A percentile compares a stretch with the other conserved stretches of the same genome.
Evolutionary conservation across 805 yeast genomes (phyloP).

Genomic region (Starmerella stellata): DNA sequence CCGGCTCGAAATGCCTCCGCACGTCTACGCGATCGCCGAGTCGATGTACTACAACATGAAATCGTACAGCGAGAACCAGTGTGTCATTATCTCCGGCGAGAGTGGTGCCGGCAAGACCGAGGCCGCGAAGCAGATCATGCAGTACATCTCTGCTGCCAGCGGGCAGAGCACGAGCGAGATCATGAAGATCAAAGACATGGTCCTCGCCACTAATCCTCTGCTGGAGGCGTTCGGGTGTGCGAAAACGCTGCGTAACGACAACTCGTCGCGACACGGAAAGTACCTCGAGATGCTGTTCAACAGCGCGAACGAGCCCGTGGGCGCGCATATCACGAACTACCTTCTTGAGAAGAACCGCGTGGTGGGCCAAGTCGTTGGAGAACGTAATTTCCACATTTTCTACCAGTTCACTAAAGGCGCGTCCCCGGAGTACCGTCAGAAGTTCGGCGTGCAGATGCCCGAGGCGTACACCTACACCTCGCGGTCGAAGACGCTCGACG

Average conservation of each 20-base stretch:
- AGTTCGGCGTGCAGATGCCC: slow-evolving; percentile 81
- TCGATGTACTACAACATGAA: slow-evolving; percentile 89
- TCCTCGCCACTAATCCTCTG: slow-evolving; percentile 85
- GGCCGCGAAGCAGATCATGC: slow-evolving; percentile 96
- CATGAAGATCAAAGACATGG: slow-evolving; percentile 86
- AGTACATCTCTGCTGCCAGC: slow-evolving; percentile 74
- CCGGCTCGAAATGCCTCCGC: slow-evolving; percentile 92
- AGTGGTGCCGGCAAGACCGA: slow-evolving; percentile 98
- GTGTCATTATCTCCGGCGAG: slow-evolving; percentile 94
- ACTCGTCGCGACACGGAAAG: slow-evolving; percentile 83
- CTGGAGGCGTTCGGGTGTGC: slow-evolving; percentile 90
- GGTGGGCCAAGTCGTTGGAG: slow-evolving; percentile 81
- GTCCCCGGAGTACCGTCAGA: slow-evolving; percentile 61
- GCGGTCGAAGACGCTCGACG: slow-evolving; percentile 67
- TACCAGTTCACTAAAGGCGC: slow-evolving; percentile 91
- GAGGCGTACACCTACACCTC: slow-evolving; percentile 83
- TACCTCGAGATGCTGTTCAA: slow-evolving; percentile 83
- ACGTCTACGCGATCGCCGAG: slow-evolving; percentile 95
- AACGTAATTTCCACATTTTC: slow-evolving; percentile 92
- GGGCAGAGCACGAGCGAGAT: slow-evolving; percentile 52
- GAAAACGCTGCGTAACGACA: slow-evolving; percentile 72
- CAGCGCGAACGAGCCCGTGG: slow-evolving; percentile 65
- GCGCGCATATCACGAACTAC: slow-evolving; percentile 92
- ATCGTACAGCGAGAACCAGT: slow-evolving; percentile 83
- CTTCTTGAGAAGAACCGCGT: slow-evolving; percentile 88